Base-by-base conservation (phyloP, 2,329 filamentous ascomycete genomes). In the Hypoxylon sp. region DNA sequence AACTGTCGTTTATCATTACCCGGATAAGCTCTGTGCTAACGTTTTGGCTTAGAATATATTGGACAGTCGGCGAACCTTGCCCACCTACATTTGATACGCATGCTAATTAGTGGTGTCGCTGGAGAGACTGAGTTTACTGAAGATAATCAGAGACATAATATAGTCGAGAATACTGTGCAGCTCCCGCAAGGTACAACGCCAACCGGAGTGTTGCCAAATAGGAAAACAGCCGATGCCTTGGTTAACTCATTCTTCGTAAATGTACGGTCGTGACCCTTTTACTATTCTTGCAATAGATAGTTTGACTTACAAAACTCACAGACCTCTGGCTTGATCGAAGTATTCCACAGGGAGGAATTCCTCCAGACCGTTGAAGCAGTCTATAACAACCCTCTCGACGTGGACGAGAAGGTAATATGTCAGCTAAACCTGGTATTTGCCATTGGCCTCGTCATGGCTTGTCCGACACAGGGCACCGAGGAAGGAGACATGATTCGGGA, bases 21-120 rank as follows among this genome's bases (percentile, higher is more conserved):
- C 30, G 7, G 32, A 15, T 37, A 7, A 6, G 34, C 8, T 6
- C 4, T 22, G 24, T 59, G 26, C 68, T 71, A 56, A 70, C 41
- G 51, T 47, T 22, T 24, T 28, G 34, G 11, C 7, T 17, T 48
- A 86, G 84, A 87, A 22, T 89, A 88, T 64, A 80, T 89, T 63
- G 87, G 87, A n/a, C 85, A 89, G 66, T 86, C 87, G 1, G 86
- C 86, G 0, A 85, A 85, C 0, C 76, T 89, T 5, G 87, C 87
- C 0, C 89, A 86, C 68, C 76, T 89, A 2, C 84, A 89, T 58
- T 77, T 87, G 46, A 82, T 89, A 17, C 84, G 87, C 8, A 84
- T 85, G 76, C 83, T 89, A 67, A 85, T 89, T 4, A 83, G 86
- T 65, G 83, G 77, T 7, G 80, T 81, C 28, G 79, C 79, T 17